phyloP scores from a whole-genome alignment of 805 yeast species.

The Tetrapisispora pingtungensis region DNA sequence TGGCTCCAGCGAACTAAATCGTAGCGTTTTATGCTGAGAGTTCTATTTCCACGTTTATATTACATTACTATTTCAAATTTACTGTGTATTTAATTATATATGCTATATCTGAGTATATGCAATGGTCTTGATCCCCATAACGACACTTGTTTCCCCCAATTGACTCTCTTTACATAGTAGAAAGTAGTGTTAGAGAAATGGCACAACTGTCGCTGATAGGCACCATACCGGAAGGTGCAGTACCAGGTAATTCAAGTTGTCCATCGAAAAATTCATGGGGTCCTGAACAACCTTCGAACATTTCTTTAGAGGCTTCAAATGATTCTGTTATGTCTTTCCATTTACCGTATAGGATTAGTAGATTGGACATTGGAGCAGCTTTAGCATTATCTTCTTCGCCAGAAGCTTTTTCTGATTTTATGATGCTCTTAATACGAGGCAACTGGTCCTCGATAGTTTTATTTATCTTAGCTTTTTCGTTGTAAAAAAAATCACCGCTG shows the following conservation, averaged over 20 bases:
- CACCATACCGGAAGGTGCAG: constrained; percentile 32
- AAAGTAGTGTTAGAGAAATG: constrained; percentile 40
- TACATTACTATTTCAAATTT: not conserved
- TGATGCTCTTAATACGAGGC: constrained; percentile 23
- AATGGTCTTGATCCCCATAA: too few species aligned
- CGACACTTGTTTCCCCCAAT: too few species aligned
- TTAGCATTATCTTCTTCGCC: too few species aligned
- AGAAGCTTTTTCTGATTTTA: constrained; percentile 3
- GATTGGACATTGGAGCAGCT: constrained; percentile 10
- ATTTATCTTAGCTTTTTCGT: constrained; percentile 21
- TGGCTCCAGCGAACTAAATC: too few species aligned
- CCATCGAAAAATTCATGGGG: constrained; percentile 66
- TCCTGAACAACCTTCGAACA: constrained; percentile 42
- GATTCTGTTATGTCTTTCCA: constrained; percentile 45
- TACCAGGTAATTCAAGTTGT: constrained; percentile 40
- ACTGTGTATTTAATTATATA: not conserved
- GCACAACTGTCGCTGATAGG: constrained; percentile 64
- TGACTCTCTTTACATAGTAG: constrained; percentile 1
- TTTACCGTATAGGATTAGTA: constrained; percentile 54
- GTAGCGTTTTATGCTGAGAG: too few species aligned
- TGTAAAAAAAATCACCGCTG: constrained; percentile 52
- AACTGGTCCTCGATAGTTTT: constrained; percentile 14
- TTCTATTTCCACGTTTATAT: too few species aligned
- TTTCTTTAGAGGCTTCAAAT: constrained; percentile 42
- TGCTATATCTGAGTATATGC: not conserved